Percentiles rank a stretch among this genome's conserved stretches.
Conservation (phyloP, 2,329 filamentous ascomycete genomes). For the Chrysoporthe puriensis region DNA sequence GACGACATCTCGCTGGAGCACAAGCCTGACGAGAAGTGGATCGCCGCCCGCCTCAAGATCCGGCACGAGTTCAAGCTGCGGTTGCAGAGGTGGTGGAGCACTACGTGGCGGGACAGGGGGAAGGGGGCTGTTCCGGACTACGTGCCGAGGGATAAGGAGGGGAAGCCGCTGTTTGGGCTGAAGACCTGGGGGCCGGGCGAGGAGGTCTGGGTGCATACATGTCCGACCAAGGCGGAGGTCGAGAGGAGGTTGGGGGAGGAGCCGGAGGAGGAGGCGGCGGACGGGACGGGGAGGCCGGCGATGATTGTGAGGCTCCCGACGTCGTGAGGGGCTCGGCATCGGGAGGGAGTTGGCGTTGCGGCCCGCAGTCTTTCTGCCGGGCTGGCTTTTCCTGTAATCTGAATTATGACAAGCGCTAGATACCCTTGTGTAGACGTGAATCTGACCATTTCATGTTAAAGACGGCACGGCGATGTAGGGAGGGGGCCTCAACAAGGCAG, state of each 20-base stretch:
- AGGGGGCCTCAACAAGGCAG: no score
- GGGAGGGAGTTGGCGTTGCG: neutral
- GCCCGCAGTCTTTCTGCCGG: no score
- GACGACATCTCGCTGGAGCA: slow-evolving; percentile 53
- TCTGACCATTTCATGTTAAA: neutral
- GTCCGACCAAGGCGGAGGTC: slow-evolving; percentile 34
- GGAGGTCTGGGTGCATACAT: slow-evolving; percentile 41
- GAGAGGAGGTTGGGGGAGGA: slow-evolving; percentile 27
- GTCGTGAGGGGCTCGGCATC: slow-evolving; percentile 1
- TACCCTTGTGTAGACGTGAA: slow-evolving; percentile 1
- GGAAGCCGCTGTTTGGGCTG: slow-evolving; percentile 42
- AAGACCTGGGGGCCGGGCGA: slow-evolving; percentile 36
- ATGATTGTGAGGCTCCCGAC: slow-evolving; percentile 1
- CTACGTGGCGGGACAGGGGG: slow-evolving; percentile 34
- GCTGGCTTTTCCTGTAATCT: neutral
- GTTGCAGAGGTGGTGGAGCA: slow-evolving; percentile 45
- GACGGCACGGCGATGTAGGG: neutral
- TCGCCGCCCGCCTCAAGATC: slow-evolving; percentile 60
- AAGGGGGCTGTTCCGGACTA: slow-evolving; percentile 39
- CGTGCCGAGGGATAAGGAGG: slow-evolving; percentile 42
- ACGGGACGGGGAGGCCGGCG: neutral
- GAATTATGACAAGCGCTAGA: neutral
- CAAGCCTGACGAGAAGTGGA: slow-evolving; percentile 61
- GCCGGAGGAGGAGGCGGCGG: neutral
- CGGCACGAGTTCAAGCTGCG: slow-evolving; percentile 60